Percentiles rank a stretch among this genome's conserved stretches.
phyloP scores from a whole-genome alignment of 305 asterid species.

The Fraxinus sp. region DNA sequence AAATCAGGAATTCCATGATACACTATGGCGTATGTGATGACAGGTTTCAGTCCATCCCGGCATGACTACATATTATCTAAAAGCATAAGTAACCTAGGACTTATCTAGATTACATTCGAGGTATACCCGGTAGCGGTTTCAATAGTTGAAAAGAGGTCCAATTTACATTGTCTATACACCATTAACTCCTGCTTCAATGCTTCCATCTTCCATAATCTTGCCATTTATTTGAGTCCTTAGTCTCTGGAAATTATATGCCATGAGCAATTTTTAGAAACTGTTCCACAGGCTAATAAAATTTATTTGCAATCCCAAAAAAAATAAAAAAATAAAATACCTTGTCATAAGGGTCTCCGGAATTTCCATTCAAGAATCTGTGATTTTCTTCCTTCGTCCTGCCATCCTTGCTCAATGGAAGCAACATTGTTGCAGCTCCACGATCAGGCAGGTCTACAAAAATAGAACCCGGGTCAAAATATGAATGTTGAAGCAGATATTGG shows the following conservation, averaged over 20 bases:
- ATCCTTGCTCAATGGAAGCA: slow-evolving; percentile 78
- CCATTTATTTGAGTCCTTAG: slow-evolving; percentile 90
- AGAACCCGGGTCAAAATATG: neutral
- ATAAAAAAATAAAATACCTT: slow-evolving; percentile 46
- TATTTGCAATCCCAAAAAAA: neutral
- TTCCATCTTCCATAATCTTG: slow-evolving; percentile 78
- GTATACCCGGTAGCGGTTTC: slow-evolving; percentile 30
- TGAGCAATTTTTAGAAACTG: neutral
- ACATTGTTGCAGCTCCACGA: slow-evolving; percentile 54
- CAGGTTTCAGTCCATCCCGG: slow-evolving; percentile 24
- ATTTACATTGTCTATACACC: slow-evolving; percentile 42
- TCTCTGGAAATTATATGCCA: slow-evolving; percentile 47
- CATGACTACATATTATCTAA: slow-evolving; percentile 19
- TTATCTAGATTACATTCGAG: slow-evolving; percentile 38
- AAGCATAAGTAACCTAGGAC: slow-evolving; percentile 22
- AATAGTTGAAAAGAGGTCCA: neutral
- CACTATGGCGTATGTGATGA: slow-evolving; percentile 23
- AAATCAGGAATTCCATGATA: neutral
- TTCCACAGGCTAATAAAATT: neutral
- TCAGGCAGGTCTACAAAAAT: slow-evolving; percentile 62
- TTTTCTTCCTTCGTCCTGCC: slow-evolving; percentile 69
- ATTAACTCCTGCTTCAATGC: slow-evolving; percentile 62
- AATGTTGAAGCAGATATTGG: neutral
- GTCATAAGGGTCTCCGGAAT: slow-evolving; percentile 66
- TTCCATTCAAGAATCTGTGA: slow-evolving; percentile 73